phyloP scores from a whole-genome alignment of 2,329 filamentous ascomycete genomes.

The Fusarium verticillioides region DNA sequence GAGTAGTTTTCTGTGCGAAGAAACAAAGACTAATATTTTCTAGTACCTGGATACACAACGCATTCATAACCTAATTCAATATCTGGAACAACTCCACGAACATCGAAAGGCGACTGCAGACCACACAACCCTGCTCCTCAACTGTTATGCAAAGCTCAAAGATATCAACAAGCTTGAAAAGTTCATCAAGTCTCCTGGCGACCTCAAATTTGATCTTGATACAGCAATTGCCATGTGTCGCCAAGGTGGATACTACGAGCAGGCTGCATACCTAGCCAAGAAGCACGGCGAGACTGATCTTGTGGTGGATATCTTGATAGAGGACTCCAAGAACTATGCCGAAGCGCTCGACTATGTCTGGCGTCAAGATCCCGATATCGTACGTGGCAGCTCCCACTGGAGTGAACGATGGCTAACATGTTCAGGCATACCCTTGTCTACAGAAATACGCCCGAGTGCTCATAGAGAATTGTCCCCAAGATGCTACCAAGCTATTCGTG shows the following conservation, averaged over 20 bases:
- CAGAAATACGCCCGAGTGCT: slow-evolving; percentile 96
- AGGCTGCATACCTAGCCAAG: slow-evolving; percentile 93
- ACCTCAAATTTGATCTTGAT: slow-evolving; percentile 95
- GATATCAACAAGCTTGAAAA: slow-evolving; percentile 95
- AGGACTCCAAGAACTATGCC: slow-evolving; percentile 90
- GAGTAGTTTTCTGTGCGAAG: slow-evolving; percentile 1
- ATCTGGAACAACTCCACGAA: slow-evolving; percentile 95
- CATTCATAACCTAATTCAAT: slow-evolving; percentile 97
- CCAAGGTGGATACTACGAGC: slow-evolving; percentile 95
- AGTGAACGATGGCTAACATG: slow-evolving; percentile 45
- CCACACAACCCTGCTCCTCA: slow-evolving; percentile 92
- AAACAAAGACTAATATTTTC: slow-evolving; percentile 41
- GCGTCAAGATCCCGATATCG: slow-evolving; percentile 81
- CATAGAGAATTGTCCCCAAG: slow-evolving; percentile 83
- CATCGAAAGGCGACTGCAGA: slow-evolving; percentile 93
- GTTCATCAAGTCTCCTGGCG: slow-evolving; percentile 95
- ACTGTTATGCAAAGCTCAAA: slow-evolving; percentile 98
- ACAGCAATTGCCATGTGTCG: slow-evolving; percentile 98
- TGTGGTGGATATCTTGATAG: slow-evolving; percentile 94
- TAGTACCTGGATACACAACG: slow-evolving; percentile 95
- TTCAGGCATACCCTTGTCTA: slow-evolving; percentile 82
- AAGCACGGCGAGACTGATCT: slow-evolving; percentile 94
- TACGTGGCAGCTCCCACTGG: slow-evolving; percentile 54
- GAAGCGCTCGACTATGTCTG: slow-evolving; percentile 94
- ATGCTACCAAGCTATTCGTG: slow-evolving; percentile 89